Conservation (phyloP, 305 asterid genomes). For the Petunia hybrid region DNA sequence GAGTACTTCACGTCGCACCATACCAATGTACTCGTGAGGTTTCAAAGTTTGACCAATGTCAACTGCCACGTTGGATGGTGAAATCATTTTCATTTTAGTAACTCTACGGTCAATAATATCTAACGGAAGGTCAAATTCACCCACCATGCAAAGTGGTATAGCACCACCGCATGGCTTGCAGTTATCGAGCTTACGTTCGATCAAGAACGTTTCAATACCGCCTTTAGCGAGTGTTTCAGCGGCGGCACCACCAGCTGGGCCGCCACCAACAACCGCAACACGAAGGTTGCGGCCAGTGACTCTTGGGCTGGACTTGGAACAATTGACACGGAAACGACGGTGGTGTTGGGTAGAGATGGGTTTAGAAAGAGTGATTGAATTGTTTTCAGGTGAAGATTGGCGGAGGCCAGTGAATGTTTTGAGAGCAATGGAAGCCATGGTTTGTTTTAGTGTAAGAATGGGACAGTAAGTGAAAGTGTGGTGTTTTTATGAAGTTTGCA, state of each 20-base stretch:
- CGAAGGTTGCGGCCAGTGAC: conserved; percentile 85
- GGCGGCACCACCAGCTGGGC: conserved; percentile 92
- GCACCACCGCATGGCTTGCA: conserved; percentile 99
- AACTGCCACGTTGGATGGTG: conserved; percentile 92
- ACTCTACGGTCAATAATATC: conserved; percentile 89
- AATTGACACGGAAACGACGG: conserved; percentile 52
- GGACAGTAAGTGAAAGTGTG: conserved; percentile 18
- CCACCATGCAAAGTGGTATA: conserved; percentile 95
- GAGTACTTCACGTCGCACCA: conserved; percentile 95
- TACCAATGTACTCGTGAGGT: conserved; percentile 92
- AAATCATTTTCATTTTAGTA: conserved; percentile 94
- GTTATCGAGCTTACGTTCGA: conserved; percentile 86
- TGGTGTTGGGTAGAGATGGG: conserved; percentile 43
- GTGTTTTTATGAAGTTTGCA: conserved; percentile 40
- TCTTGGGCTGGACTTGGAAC: conserved; percentile 79
- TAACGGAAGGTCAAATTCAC: conserved; percentile 86
- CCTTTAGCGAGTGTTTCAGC: conserved; percentile 90
- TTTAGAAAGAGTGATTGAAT: conserved; percentile 41
- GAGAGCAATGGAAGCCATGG: conserved; percentile 76
- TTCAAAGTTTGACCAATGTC: conserved; percentile 84
- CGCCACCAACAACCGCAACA: conserved; percentile 92
- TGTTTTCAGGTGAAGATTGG: conserved; percentile 61
- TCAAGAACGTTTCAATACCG: conserved; percentile 77
- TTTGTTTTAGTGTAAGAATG: conserved; percentile 28
- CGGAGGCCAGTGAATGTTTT: conserved; percentile 92